Evolutionary conservation across 352 stramenopile species (phyloP).

Genomic region (Globisporangium cystogenes): DNA sequence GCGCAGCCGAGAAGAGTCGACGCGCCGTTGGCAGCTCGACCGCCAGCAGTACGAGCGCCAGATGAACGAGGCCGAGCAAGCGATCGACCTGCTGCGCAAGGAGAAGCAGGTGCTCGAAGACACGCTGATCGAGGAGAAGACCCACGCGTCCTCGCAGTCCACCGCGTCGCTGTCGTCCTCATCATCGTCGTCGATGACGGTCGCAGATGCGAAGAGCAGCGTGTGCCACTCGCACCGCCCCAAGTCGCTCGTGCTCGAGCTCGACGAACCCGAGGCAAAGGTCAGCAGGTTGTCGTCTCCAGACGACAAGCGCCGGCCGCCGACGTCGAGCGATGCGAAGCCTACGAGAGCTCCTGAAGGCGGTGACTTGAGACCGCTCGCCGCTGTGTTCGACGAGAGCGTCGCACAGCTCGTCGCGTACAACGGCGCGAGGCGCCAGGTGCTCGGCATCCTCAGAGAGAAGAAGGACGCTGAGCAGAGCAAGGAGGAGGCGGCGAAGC

Average conservation of each 20-base stretch:
- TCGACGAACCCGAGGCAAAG: conserved; percentile 4
- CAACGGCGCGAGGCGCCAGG: conserved; percentile 43
- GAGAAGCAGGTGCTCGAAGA: conserved; percentile 58
- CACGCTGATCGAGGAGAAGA: conserved; percentile 37
- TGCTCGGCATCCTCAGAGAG: conserved; percentile 56
- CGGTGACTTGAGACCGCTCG: not conserved
- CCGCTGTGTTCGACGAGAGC: conserved; percentile 42
- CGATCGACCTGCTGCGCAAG: conserved; percentile 46
- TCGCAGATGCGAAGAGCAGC: conserved; percentile 6
- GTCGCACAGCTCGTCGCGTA: conserved; percentile 54
- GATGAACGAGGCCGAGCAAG: conserved; percentile 55
- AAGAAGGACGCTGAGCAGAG: conserved; percentile 58
- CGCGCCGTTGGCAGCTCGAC: conserved; percentile 59
- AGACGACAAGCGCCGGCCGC: conserved; percentile 5
- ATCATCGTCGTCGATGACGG: not conserved
- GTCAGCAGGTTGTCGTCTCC: not conserved
- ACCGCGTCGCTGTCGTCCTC: not conserved
- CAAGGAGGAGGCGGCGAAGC: conserved; percentile 44
- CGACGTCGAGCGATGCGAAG: not conserved
- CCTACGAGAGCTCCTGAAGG: not conserved
- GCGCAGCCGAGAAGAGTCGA: conserved; percentile 55
- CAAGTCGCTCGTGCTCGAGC: conserved; percentile 4
- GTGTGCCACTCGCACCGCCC: conserved; percentile 7
- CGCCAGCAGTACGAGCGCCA: conserved; percentile 63
- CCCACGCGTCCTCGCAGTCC: not conserved